phyloP scores from a whole-genome alignment of 441 rosid species.

The California macrophylla region DNA sequence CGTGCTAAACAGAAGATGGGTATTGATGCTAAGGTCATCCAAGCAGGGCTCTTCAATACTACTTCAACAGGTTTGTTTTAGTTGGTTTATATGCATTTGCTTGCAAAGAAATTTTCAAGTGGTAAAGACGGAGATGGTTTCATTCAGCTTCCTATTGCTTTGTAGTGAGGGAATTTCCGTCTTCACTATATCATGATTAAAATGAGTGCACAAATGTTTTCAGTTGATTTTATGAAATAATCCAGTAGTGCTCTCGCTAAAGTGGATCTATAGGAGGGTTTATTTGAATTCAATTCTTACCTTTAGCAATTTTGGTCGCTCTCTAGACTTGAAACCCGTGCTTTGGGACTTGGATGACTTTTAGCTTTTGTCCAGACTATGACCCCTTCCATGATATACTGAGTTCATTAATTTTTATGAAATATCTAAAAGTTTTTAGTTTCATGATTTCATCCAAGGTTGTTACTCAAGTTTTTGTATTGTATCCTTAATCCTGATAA shows the following conservation, averaged over 20 bases:
- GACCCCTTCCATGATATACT: background rate
- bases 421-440: too few species aligned
- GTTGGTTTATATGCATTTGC: slow-evolving; percentile 9
- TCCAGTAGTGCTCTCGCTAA: background rate
- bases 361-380: background rate
- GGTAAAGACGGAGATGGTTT: too few species aligned
- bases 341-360: background rate
- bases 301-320: background rate
- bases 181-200: background rate
- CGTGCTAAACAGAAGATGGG: slow-evolving; percentile 99
- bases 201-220: background rate
- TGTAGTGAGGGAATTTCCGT: background rate
- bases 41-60: slow-evolving; percentile 99
- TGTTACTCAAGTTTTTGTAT: background rate
- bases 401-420: too few species aligned
- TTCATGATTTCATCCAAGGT: too few species aligned
- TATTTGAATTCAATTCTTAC: background rate
- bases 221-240: background rate
- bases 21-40: slow-evolving; percentile 99
- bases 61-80: slow-evolving; percentile 78
- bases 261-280: background rate
- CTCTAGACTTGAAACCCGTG: background rate
- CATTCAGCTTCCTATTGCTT: too few species aligned
- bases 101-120: background rate
- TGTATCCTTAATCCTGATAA: background rate